Evolutionary conservation across 257 asterid species (phyloP).

Genomic region (Knoxia roxburghii): DNA sequence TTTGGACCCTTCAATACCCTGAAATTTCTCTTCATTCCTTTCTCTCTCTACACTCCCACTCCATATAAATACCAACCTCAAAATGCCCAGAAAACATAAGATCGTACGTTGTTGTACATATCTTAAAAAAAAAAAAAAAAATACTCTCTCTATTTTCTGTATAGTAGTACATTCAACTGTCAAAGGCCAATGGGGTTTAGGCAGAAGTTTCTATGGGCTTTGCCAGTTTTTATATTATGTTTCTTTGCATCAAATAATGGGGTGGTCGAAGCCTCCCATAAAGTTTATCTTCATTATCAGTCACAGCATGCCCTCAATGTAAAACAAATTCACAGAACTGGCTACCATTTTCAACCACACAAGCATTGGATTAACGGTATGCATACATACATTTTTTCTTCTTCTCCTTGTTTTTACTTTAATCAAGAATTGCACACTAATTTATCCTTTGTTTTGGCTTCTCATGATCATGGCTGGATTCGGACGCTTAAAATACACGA

Average conservation of each 20-base stretch:
- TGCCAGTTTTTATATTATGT: constrained; percentile 10
- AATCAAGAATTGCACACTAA: too few relatives aligned
- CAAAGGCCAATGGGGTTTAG: constrained; percentile 14
- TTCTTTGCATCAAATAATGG: constrained; percentile 9
- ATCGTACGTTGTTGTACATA: not conserved
- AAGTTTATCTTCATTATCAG: constrained; percentile 19
- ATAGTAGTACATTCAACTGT: not conserved
- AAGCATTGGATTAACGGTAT: constrained; percentile 54
- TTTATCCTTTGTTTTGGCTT: not conserved
- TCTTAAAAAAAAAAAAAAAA: too few relatives aligned
- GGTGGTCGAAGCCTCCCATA: constrained; percentile 25
- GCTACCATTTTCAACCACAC: constrained; percentile 56
- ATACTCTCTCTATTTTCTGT: too few relatives aligned
- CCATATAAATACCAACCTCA: not conserved
- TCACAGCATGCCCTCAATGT: not conserved
- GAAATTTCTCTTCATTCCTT: not conserved
- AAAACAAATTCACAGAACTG: constrained; percentile 35
- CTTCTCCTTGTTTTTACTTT: not conserved
- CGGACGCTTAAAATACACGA: constrained; percentile 1
- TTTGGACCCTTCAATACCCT: not conserved
- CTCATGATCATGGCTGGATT: constrained; percentile 12
- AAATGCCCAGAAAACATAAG: too few relatives aligned
- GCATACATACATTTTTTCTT: not conserved
- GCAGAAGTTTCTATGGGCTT: not conserved
- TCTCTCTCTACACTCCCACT: not conserved